phyloP scores from a whole-genome alignment of 2,329 filamentous ascomycete species.

The Penicillium sp. region DNA sequence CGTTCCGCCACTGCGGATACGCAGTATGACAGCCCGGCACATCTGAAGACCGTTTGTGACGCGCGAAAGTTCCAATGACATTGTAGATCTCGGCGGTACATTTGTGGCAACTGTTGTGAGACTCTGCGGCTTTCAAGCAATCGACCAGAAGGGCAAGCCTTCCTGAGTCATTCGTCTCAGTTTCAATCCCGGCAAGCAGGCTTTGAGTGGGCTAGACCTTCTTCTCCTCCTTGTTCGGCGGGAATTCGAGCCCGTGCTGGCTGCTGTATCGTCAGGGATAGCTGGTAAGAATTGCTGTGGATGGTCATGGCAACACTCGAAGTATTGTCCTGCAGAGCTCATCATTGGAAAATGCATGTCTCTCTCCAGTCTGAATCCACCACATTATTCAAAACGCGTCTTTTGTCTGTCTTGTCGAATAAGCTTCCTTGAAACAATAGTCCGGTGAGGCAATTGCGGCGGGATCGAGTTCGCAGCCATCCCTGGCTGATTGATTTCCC shows the following conservation, averaged over 20 bases:
- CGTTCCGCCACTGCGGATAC: conserved; percentile 6
- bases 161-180: conserved; percentile 11
- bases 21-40: conserved; percentile 13
- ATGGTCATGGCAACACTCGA: conserved; percentile 6
- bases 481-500: neutral
- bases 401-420: conserved; percentile 4
- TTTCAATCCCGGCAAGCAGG: conserved; percentile 13
- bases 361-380: conserved; percentile 9
- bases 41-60: conserved; percentile 21
- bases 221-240: conserved; percentile 14
- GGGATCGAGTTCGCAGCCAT: neutral
- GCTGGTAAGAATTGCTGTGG: conserved; percentile 7
- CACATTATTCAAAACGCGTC: conserved; percentile 10
- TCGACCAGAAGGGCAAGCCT: conserved; percentile 18
- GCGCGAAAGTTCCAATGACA: conserved; percentile 12
- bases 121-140: conserved; percentile 5
- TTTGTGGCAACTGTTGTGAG: conserved; percentile 7
- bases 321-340: neutral
- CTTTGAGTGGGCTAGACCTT: conserved; percentile 10
- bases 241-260: conserved; percentile 13
- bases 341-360: neutral
- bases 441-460: neutral
- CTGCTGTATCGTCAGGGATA: conserved; percentile 9
- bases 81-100: conserved; percentile 4
- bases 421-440: neutral